Conservation (phyloP, 352 stramenopile species). For the Phytophthora litchii region DNA sequence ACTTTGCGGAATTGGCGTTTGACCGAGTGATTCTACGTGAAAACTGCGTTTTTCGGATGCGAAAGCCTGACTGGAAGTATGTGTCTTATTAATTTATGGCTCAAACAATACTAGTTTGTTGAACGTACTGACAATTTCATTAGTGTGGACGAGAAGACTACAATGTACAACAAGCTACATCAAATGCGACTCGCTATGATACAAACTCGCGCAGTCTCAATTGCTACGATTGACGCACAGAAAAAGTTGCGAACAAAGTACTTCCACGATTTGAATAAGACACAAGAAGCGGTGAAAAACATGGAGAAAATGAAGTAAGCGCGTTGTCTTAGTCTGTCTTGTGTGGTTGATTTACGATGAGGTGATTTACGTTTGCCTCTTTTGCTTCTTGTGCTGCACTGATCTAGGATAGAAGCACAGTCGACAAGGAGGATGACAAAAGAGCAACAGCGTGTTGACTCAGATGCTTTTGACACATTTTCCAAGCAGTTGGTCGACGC, state of each 20-base stretch:
- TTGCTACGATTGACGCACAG: conserved; percentile 42
- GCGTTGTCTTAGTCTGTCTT: background rate
- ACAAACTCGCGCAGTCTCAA: conserved; percentile 32
- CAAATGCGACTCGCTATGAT: conserved; percentile 63
- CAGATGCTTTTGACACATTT: conserved; percentile 68
- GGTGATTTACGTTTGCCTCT: background rate
- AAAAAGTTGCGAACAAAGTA: conserved; percentile 54
- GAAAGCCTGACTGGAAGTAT: conserved; percentile 68
- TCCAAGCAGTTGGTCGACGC: conserved; percentile 67
- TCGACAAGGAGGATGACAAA: conserved; percentile 19
- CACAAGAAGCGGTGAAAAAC: conserved; percentile 47
- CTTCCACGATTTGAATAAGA: conserved; percentile 50
- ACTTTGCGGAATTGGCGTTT: conserved; percentile 41
- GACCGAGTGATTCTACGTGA: conserved; percentile 45
- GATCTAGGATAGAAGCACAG: conserved; percentile 5
- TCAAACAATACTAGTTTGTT: background rate
- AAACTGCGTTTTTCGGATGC: conserved; percentile 57
- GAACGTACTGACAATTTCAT: background rate
- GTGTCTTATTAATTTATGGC: conserved; percentile 8
- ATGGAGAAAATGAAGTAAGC: conserved; percentile 49
- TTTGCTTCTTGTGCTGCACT: too few relatives aligned
- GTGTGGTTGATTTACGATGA: background rate
- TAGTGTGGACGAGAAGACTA: conserved; percentile 51
- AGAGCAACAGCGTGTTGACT: conserved; percentile 53
- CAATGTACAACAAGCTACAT: conserved; percentile 59